Evolutionary conservation across 129 eudicot species (phyloP).

Genomic region (carrot (Daucus carota)): DNA sequence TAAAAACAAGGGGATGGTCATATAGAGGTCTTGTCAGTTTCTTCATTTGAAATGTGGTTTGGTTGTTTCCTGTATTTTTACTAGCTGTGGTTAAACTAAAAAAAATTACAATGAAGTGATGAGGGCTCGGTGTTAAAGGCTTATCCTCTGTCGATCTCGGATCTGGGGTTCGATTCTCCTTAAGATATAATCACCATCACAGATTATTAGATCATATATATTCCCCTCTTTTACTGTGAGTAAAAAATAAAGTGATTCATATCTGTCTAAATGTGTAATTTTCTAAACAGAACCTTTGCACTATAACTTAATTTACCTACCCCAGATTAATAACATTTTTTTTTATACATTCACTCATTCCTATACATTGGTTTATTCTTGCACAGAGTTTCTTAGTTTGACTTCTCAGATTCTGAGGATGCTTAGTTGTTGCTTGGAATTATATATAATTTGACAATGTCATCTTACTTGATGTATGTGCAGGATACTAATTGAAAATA

Average conservation of each 20-base stretch:
- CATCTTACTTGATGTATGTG: slow-evolving; percentile 6
- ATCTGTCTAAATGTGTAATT: background rate
- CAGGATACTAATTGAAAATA: background rate
- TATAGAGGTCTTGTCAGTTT: slow-evolving; percentile 11
- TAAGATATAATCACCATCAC: background rate
- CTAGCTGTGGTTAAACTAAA: background rate
- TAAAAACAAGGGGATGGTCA: background rate
- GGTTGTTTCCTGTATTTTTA: background rate
- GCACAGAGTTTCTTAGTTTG: slow-evolving; percentile 25
- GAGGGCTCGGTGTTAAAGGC: too few species aligned
- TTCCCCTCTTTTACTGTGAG: background rate
- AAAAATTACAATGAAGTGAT: background rate
- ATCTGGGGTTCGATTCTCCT: too few species aligned
- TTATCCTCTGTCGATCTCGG: too few species aligned
- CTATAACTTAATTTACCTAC: background rate
- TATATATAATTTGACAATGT: background rate
- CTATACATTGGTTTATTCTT: background rate
- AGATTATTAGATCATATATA: too few species aligned
- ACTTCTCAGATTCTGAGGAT: slow-evolving; percentile 11
- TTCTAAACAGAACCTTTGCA: background rate
- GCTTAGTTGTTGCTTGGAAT: slow-evolving; percentile 11
- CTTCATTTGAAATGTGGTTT: slow-evolving; percentile 9
- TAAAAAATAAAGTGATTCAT: background rate
- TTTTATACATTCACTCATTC: background rate
- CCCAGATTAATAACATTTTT: background rate